Evolutionary conservation across 495 filamentous ascomycete genomes (phyloP).

Genomic region (Lasiosphaeris hirsuta): DNA sequence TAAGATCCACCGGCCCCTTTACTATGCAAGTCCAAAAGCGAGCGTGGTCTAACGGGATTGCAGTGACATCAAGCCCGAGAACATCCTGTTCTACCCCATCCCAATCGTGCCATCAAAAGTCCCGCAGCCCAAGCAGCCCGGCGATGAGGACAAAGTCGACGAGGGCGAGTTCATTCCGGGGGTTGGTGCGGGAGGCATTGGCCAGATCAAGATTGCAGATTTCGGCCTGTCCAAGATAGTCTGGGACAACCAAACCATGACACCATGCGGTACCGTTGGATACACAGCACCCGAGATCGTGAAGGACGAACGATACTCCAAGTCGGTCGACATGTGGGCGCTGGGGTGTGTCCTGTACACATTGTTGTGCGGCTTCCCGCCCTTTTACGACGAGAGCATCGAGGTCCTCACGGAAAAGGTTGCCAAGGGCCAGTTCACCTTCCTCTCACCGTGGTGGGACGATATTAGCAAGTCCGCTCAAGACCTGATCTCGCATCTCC

Average conservation of each 20-base stretch:
- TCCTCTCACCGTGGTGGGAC: slow-evolving; percentile 99
- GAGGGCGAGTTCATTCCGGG: slow-evolving; percentile 90
- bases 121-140: slow-evolving; percentile 72
- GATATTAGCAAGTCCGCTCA: slow-evolving; percentile 95
- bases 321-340: slow-evolving; percentile 99
- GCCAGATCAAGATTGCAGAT: slow-evolving; percentile 93
- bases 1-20: slow-evolving; percentile 44
- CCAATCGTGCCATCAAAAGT: slow-evolving; percentile 75
- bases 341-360: slow-evolving; percentile 96
- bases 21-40: neutral
- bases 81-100: slow-evolving; percentile 86
- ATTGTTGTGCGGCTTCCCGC: slow-evolving; percentile 92
- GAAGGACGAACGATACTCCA: slow-evolving; percentile 97
- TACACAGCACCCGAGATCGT: slow-evolving; percentile 99
- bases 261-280: slow-evolving; percentile 94
- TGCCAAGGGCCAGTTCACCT: slow-evolving; percentile 93
- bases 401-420: slow-evolving; percentile 97
- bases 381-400: slow-evolving; percentile 98
- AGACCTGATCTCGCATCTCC: slow-evolving; percentile 87
- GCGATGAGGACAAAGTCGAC: slow-evolving; percentile 96
- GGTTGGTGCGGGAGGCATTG: slow-evolving; percentile 87
- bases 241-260: slow-evolving; percentile 99
- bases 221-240: slow-evolving; percentile 97
- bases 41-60: slow-evolving; percentile 8
- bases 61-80: slow-evolving; percentile 98